phyloP scores from a whole-genome alignment of 108 stramenopile genomes.

The Pelagomonas calceolata region DNA sequence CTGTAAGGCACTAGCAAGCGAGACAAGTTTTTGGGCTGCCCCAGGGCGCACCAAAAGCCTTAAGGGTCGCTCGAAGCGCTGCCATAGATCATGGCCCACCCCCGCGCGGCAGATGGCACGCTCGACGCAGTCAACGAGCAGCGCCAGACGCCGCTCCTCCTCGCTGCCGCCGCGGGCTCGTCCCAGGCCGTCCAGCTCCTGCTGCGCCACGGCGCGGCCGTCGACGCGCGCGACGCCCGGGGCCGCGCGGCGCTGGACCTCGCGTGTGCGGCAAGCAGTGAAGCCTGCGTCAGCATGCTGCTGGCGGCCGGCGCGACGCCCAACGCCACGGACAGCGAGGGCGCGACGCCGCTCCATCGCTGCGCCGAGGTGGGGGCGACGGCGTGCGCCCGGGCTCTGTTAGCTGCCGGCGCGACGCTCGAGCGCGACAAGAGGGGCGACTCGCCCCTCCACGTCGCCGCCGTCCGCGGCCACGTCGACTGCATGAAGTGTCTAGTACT shows the following conservation, averaged over 20 bases:
- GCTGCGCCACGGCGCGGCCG: neutral
- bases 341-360: neutral
- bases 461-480: neutral
- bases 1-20: no score
- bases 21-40: no score
- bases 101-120: no score
- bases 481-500: neutral
- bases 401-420: neutral
- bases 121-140: no score
- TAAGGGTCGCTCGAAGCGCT: no score
- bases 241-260: constrained; percentile 1
- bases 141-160: neutral
- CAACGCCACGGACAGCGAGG: neutral
- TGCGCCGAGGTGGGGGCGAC: neutral
- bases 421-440: neutral
- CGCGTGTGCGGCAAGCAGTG: neutral
- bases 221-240: neutral
- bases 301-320: neutral
- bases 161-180: neutral
- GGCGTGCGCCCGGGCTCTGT: neutral
- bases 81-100: no score
- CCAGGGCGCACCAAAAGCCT: no score
- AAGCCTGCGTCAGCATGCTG: neutral
- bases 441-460: neutral
- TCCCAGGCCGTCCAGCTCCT: neutral